Conservation (phyloP, 768 basidiomycete genomes). For the Rhizopogon rudus region DNA sequence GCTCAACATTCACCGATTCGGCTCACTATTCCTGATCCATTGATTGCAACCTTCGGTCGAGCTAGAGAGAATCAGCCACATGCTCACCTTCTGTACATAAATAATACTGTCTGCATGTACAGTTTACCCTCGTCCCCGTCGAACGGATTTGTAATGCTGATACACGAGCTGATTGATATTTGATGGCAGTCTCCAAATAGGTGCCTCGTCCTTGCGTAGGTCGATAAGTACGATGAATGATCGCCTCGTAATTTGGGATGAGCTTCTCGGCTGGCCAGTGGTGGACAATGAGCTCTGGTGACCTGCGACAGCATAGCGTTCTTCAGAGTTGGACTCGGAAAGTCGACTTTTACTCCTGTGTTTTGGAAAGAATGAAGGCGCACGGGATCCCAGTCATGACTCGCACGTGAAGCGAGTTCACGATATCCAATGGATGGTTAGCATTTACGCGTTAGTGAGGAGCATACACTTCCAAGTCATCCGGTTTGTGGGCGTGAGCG, state of each 20-base stretch:
- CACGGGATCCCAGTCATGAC: no score
- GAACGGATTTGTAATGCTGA: constrained; percentile 16
- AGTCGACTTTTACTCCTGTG: constrained; percentile 2
- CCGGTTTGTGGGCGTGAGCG: background rate
- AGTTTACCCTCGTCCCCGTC: constrained; percentile 25
- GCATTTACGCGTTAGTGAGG: background rate
- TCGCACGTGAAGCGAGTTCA: no score
- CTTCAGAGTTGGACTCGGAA: constrained; percentile 5
- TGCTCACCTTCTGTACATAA: constrained; percentile 27
- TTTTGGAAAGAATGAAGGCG: background rate
- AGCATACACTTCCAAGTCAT: background rate
- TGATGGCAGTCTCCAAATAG: constrained; percentile 30
- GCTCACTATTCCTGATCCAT: no score
- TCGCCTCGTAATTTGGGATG: constrained; percentile 22
- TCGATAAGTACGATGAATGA: constrained; percentile 33
- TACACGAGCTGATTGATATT: constrained; percentile 37
- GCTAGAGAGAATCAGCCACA: background rate
- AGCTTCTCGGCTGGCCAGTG: constrained; percentile 36
- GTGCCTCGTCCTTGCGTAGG: constrained; percentile 30
- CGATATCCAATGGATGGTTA: no score
- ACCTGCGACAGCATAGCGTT: constrained; percentile 22
- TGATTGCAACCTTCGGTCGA: no score
- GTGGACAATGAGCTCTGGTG: constrained; percentile 34
- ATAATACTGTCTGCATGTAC: constrained; percentile 31
- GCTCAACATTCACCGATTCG: no score